These are phyloP conservation scores for Malus sylvestris DNA, from an alignment of 306 rosid species.

Conservation along the genomic window DNA sequence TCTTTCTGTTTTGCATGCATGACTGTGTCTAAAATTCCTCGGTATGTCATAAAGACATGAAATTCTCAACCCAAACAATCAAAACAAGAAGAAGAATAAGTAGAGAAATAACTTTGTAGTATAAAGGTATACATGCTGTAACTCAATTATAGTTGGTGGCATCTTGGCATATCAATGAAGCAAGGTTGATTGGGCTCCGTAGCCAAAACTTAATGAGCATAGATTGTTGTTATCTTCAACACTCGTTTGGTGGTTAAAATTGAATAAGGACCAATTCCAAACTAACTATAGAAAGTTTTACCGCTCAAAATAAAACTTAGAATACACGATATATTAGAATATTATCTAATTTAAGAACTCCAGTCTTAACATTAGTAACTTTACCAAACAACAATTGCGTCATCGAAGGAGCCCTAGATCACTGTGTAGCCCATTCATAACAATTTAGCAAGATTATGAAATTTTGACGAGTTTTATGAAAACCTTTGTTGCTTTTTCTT, in stretches of 20 bases:
- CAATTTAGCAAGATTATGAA: too few relatives aligned
- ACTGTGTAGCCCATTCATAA: too few relatives aligned
- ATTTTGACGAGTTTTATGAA: too few relatives aligned
- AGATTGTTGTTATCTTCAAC: background rate
- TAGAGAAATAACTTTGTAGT: too few relatives aligned
- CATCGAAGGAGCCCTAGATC: too few relatives aligned
- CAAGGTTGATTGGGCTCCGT: background rate
- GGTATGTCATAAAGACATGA: too few relatives aligned
- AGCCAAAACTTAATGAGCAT: background rate
- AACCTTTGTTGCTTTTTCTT: background rate
- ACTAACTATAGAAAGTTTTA: background rate
- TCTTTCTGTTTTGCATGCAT: background rate
- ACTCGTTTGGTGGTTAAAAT: too few relatives aligned
- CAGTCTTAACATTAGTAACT: background rate
- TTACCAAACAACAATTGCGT: background rate
- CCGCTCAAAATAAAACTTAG: background rate
- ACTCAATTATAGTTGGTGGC: background rate
- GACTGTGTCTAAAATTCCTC: too few relatives aligned
- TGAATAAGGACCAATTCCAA: background rate
- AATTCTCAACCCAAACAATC: too few relatives aligned
- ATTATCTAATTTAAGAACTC: background rate
- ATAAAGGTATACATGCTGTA: too few relatives aligned
- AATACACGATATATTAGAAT: background rate
- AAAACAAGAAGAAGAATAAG: too few relatives aligned
- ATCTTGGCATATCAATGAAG: background rate